Percentiles rank a stretch among this genome's conserved stretches.
Evolutionary conservation across 2,329 filamentous ascomycete species (phyloP).

Genomic region (Aspergillus amoenus): DNA sequence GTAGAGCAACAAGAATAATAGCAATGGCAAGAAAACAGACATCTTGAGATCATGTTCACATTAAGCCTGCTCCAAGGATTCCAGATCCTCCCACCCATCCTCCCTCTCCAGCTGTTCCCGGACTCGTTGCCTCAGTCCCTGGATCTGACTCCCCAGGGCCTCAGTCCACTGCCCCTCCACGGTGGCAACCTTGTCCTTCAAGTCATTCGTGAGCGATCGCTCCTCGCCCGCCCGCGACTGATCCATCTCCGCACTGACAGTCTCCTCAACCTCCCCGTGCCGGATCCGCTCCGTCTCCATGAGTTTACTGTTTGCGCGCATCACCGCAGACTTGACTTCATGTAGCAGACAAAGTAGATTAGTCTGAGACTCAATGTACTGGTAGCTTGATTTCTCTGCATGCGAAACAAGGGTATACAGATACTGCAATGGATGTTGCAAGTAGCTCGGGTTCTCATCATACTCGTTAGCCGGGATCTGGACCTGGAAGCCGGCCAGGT

Average conservation of each 20-base stretch:
- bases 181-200: constrained; percentile 89
- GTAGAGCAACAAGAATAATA: constrained; percentile 13
- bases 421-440: constrained; percentile 81
- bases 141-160: constrained; percentile 76
- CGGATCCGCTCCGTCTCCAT: constrained; percentile 64
- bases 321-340: constrained; percentile 79
- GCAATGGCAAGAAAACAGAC: constrained; percentile 9
- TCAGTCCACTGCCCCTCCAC: constrained; percentile 91
- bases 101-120: constrained; percentile 70
- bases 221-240: constrained; percentile 67
- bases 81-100: constrained; percentile 84
- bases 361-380: constrained; percentile 93
- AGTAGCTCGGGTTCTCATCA: constrained; percentile 81
- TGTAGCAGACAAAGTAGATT: constrained; percentile 88
- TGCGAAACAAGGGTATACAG: constrained; percentile 82
- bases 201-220: constrained; percentile 70
- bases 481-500: constrained; percentile 61
- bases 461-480: constrained; percentile 77
- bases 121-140: constrained; percentile 70
- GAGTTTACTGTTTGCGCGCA: constrained; percentile 66
- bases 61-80: constrained; percentile 49
- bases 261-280: constrained; percentile 42
- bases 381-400: constrained; percentile 88
- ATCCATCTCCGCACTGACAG: constrained; percentile 50
- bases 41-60: constrained; percentile 1